A percentile compares a stretch with the other conserved stretches of the same genome.
Conservation (phyloP, 1,284 basidiomycete species). For the Chondrostereum purpureum region DNA sequence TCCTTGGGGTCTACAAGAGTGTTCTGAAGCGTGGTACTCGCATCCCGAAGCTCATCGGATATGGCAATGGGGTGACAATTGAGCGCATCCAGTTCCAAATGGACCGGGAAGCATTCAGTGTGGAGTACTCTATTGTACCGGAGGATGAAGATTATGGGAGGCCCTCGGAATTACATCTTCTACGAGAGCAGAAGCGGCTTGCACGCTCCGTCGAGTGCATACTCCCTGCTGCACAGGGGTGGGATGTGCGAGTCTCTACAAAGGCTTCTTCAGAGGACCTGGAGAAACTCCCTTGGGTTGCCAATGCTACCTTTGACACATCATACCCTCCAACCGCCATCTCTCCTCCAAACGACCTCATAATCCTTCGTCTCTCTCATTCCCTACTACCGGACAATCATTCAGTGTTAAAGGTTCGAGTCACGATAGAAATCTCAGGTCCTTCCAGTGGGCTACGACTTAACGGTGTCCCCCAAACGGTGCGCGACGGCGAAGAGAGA, state of each 20-base stretch:
- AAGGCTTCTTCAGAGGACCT: conserved; percentile 67
- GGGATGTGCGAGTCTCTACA: conserved; percentile 80
- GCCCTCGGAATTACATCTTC: conserved; percentile 54
- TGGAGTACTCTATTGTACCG: conserved; percentile 85
- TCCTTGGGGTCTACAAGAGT: conserved; percentile 72
- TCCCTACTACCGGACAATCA: conserved; percentile 65
- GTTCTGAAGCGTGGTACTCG: conserved; percentile 69
- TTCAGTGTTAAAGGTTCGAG: conserved; percentile 71
- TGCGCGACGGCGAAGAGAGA: conserved; percentile 54
- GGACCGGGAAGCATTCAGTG: conserved; percentile 72
- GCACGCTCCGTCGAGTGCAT: conserved; percentile 76
- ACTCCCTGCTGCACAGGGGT: conserved; percentile 75
- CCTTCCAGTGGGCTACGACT: conserved; percentile 69
- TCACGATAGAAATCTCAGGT: conserved; percentile 80
- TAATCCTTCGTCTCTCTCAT: conserved; percentile 68
- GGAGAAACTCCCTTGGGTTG: conserved; percentile 71
- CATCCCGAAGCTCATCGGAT: conserved; percentile 72
- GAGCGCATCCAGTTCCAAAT: conserved; percentile 74
- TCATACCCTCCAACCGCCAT: conserved; percentile 26
- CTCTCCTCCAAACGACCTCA: conserved; percentile 43
- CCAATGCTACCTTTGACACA: conserved; percentile 52
- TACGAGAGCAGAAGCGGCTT: conserved; percentile 60
- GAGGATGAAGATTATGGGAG: conserved; percentile 52
- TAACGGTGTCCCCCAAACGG: conserved; percentile 73
- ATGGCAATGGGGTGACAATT: conserved; percentile 79